Evolutionary conservation across 1,284 basidiomycete species (phyloP).

Genomic region (Cutaneotrichosporon dermatis): DNA sequence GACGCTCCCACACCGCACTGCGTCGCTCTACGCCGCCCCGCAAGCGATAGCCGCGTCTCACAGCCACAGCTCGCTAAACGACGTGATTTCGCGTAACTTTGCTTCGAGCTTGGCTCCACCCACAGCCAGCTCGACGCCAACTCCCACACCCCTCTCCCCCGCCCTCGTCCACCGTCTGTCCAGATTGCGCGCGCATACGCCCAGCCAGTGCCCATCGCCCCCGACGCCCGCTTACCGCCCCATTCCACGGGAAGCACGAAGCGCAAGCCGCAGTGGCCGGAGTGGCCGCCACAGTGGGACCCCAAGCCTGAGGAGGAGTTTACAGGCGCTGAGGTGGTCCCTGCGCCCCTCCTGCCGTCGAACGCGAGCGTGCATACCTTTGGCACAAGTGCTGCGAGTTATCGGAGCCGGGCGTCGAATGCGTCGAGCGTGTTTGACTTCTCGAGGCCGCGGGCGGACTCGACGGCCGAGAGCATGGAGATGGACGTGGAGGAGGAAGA

Average conservation of each 20-base stretch:
- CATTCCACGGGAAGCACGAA: not conserved
- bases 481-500: not conserved
- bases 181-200: not conserved
- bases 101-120: too few species aligned
- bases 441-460: not conserved
- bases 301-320: not conserved
- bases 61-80: not conserved
- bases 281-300: slow-evolving; percentile 1
- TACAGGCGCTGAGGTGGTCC: not conserved
- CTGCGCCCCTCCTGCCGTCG: not conserved
- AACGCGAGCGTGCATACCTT: slow-evolving; percentile 2
- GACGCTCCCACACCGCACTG: not conserved
- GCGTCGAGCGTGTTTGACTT: slow-evolving; percentile 1
- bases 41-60: too few species aligned
- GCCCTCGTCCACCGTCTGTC: not conserved
- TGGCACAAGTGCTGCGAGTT: not conserved
- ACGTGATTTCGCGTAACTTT: slow-evolving; percentile 2
- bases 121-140: not conserved
- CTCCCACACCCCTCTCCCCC: not conserved
- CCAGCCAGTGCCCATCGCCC: not conserved
- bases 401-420: not conserved
- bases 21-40: not conserved
- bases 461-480: not conserved
- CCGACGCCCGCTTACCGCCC: not conserved
- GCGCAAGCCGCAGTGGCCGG: not conserved